Conservation (phyloP, 768 basidiomycete genomes). For the Lyophyllum shimeji region DNA sequence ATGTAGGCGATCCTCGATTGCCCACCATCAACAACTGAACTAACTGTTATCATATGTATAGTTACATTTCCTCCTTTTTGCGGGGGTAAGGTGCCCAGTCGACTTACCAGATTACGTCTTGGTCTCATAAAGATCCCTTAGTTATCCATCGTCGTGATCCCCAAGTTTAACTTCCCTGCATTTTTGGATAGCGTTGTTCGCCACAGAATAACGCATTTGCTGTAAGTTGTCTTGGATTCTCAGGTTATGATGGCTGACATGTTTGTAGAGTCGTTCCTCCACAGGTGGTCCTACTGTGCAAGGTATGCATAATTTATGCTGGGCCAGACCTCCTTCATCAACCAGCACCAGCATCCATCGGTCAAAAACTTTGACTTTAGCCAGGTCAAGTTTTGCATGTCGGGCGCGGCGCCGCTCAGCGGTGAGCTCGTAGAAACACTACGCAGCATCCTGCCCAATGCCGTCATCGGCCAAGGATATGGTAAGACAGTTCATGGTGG, state of each 20-base stretch:
- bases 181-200: conserved; percentile 55
- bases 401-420: conserved; percentile 65
- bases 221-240: conserved; percentile 33
- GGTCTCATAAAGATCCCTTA: conserved; percentile 20
- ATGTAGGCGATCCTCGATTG: conserved; percentile 33
- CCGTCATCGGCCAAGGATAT: conserved; percentile 65
- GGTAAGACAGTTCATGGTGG: conserved; percentile 30
- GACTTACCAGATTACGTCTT: not conserved
- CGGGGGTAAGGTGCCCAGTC: conserved; percentile 37
- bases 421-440: conserved; percentile 50
- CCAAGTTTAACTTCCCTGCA: conserved; percentile 59
- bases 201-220: conserved; percentile 55
- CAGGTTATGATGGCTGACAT: not conserved
- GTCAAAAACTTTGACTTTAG: conserved; percentile 48
- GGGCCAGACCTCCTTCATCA: not conserved
- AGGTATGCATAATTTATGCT: conserved; percentile 36
- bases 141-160: conserved; percentile 58
- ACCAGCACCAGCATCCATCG: conserved; percentile 48
- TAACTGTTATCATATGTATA: conserved; percentile 19
- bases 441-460: conserved; percentile 52
- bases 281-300: conserved; percentile 65
- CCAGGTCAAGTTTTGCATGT: conserved; percentile 51
- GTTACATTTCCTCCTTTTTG: conserved; percentile 55
- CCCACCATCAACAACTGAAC: not conserved
- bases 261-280: conserved; percentile 58